phyloP scores from a whole-genome alignment of 768 basidiomycete species.

The Pleurotus cornucopiae region DNA sequence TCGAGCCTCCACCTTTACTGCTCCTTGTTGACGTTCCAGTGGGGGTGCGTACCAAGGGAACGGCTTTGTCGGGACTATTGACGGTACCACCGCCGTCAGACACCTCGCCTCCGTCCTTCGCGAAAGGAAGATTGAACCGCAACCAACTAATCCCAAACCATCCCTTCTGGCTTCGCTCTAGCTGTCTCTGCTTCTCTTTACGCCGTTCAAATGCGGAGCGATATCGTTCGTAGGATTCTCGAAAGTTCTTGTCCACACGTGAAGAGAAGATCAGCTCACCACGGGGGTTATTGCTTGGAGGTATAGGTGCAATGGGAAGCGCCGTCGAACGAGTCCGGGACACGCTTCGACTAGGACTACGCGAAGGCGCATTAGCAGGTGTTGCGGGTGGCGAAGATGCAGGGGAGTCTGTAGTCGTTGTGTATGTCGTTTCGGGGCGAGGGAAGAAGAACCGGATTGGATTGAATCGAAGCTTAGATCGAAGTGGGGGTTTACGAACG shows the following conservation, averaged over 20 bases:
- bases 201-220: constrained; percentile 80
- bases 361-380: constrained; percentile 15
- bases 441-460: constrained; percentile 59
- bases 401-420: constrained; percentile 27
- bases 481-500: constrained; percentile 75
- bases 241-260: constrained; percentile 74
- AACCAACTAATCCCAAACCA: constrained; percentile 26
- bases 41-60: neutral
- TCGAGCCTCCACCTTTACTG: constrained; percentile 21
- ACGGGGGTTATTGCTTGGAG: constrained; percentile 83
- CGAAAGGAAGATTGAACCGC: neutral
- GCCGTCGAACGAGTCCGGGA: constrained; percentile 36
- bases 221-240: constrained; percentile 92
- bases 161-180: constrained; percentile 18
- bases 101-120: neutral
- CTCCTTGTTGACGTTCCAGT: constrained; percentile 19
- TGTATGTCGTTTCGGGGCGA: constrained; percentile 26
- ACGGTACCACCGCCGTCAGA: neutral
- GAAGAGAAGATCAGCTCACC: constrained; percentile 97
- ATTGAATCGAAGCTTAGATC: constrained; percentile 51
- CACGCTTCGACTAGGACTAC: constrained; percentile 21
- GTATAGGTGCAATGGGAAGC: constrained; percentile 73
- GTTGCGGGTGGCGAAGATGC: constrained; percentile 12
- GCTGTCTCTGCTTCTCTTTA: constrained; percentile 59
- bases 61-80: neutral